phyloP scores from a whole-genome alignment of 2,329 filamentous ascomycete genomes.

The Monosporascus ibericus region DNA sequence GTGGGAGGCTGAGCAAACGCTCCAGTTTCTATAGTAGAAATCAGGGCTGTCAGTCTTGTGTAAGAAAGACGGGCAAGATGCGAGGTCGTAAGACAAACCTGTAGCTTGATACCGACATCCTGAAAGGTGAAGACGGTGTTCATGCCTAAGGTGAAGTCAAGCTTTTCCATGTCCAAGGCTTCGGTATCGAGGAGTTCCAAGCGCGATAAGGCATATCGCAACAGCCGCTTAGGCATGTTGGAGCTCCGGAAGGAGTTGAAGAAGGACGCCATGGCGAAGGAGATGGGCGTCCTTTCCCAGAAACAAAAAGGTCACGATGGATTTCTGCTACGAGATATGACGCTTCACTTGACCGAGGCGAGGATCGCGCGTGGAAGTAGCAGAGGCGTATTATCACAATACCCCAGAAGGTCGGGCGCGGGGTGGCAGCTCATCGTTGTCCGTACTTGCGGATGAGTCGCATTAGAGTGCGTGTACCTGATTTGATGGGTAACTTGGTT shows the following conservation, averaged over 20 bases:
- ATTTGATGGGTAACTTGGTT: not conserved
- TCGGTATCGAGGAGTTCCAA: conserved; percentile 86
- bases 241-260: conserved; percentile 60
- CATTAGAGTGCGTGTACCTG: not conserved
- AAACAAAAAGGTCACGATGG: not conserved
- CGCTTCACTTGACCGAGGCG: conserved; percentile 13
- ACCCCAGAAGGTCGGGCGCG: conserved; percentile 23
- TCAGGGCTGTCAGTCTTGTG: conserved; percentile 14
- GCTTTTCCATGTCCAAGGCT: conserved; percentile 75
- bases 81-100: conserved; percentile 46
- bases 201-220: conserved; percentile 77
- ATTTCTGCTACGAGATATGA: not conserved
- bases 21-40: conserved; percentile 63
- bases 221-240: conserved; percentile 80
- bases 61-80: conserved; percentile 3
- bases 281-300: not conserved
- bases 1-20: conserved; percentile 66
- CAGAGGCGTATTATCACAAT: conserved; percentile 20
- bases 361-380: conserved; percentile 17
- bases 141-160: conserved; percentile 78
- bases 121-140: conserved; percentile 79
- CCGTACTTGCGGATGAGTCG: conserved; percentile 5
- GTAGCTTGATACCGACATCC: conserved; percentile 74
- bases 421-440: conserved; percentile 26
- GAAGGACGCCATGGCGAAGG: conserved; percentile 60